Percentiles rank a stretch among this genome's conserved stretches.
phyloP scores from a whole-genome alignment of 1,284 basidiomycete species.

The Termitomyces sp. region DNA sequence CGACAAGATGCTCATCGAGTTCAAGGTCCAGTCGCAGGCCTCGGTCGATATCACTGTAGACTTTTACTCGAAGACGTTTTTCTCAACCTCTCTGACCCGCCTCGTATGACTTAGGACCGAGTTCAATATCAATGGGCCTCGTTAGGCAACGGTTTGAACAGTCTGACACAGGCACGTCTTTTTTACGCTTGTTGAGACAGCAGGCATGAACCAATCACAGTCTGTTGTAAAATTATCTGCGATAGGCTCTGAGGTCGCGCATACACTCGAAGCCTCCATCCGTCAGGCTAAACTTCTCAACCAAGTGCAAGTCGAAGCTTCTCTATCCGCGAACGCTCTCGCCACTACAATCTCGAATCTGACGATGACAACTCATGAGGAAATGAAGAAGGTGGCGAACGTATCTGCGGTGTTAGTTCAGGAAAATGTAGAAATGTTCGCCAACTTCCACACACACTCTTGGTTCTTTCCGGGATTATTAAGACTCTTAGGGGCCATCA shows the following conservation, averaged over 20 bases:
- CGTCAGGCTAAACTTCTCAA: slow-evolving; percentile 23
- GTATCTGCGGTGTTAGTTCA: slow-evolving; percentile 25
- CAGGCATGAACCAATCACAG: slow-evolving; percentile 6
- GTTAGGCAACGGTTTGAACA: slow-evolving; percentile 10
- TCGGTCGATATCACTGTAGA: slow-evolving; percentile 14
- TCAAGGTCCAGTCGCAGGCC: slow-evolving; percentile 8
- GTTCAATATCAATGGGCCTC: slow-evolving; percentile 12
- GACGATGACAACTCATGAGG: slow-evolving; percentile 31
- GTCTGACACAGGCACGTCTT: slow-evolving; percentile 12
- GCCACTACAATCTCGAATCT: slow-evolving; percentile 31
- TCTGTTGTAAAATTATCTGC: slow-evolving; percentile 15
- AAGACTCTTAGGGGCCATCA: slow-evolving; percentile 3
- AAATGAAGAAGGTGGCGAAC: slow-evolving; percentile 41
- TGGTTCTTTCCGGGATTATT: slow-evolving; percentile 6
- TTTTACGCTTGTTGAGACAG: neutral
- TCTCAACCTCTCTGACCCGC: neutral
- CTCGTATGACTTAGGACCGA: slow-evolving; percentile 7
- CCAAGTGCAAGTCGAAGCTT: slow-evolving; percentile 22
- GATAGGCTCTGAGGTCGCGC: slow-evolving; percentile 18
- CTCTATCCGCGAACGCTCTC: slow-evolving; percentile 31
- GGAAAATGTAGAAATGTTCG: slow-evolving; percentile 2
- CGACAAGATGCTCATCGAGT: slow-evolving; percentile 10
- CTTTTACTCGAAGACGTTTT: neutral
- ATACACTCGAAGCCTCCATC: slow-evolving; percentile 23
- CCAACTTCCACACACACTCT: neutral